Evolutionary conservation across 768 basidiomycete species (phyloP).

Genomic region (Kondoa malvinella): DNA sequence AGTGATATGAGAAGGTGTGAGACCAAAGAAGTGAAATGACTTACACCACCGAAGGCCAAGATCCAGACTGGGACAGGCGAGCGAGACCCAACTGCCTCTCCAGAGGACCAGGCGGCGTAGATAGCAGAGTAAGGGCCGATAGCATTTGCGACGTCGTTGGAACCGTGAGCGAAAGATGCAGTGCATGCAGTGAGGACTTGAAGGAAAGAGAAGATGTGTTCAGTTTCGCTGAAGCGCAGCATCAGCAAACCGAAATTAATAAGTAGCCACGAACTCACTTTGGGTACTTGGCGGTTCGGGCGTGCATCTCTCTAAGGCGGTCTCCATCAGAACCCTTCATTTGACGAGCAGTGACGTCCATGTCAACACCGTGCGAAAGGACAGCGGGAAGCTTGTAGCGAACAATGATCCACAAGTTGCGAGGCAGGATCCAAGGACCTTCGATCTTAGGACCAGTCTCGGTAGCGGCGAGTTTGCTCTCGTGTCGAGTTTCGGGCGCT

Average conservation of each 20-base stretch:
- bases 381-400: constrained; percentile 28
- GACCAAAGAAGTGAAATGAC: background rate
- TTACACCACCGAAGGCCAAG: background rate
- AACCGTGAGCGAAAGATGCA: constrained; percentile 36
- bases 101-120: constrained; percentile 33
- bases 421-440: constrained; percentile 31
- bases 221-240: constrained; percentile 35
- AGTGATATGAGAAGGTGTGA: background rate
- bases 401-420: constrained; percentile 32
- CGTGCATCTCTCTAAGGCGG: no score
- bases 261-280: constrained; percentile 8
- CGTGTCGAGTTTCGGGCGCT: constrained; percentile 2
- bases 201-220: constrained; percentile 37
- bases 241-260: constrained; percentile 19
- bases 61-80: background rate
- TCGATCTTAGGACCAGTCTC: constrained; percentile 23
- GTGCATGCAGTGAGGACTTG: constrained; percentile 34
- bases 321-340: background rate
- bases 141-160: constrained; percentile 35
- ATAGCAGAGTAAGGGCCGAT: constrained; percentile 34
- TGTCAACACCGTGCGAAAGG: constrained; percentile 16
- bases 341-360: constrained; percentile 5
- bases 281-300: background rate
- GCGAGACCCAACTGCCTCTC: background rate
- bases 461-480: constrained; percentile 21